These are phyloP conservation scores for Amauroascus verrucosus DNA, from an alignment of 2,329 filamentous ascomycete genomes.

Conservation along the genomic window DNA sequence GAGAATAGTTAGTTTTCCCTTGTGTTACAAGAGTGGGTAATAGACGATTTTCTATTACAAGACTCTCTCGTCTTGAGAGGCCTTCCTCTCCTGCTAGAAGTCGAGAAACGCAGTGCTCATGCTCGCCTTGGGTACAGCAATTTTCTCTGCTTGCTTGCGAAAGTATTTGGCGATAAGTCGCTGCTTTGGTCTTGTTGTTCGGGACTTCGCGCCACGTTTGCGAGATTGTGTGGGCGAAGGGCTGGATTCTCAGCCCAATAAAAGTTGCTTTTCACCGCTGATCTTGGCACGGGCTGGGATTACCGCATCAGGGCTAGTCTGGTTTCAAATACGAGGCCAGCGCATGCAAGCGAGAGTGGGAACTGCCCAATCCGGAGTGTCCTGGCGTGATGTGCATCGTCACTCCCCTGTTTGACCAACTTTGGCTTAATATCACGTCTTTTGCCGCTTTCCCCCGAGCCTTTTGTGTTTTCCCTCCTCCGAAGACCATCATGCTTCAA, in stretches of 20 bases:
- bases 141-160: too few species aligned
- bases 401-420: background rate
- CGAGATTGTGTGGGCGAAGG: background rate
- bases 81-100: too few species aligned
- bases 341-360: background rate
- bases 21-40: background rate
- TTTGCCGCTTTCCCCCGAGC: background rate
- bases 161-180: too few species aligned
- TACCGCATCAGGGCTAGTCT: slow-evolving; percentile 5
- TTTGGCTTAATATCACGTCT: background rate
- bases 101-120: too few species aligned
- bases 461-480: background rate
- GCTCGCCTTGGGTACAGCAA: too few species aligned
- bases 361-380: background rate
- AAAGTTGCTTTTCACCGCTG: background rate
- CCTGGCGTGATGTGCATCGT: background rate
- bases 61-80: background rate
- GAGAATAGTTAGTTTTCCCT: background rate
- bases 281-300: slow-evolving; percentile 7
- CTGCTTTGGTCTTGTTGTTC: background rate
- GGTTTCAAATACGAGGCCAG: slow-evolving; percentile 6
- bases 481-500: background rate
- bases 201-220: background rate
- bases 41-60: background rate
- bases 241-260: background rate